Percentiles rank a stretch among this genome's conserved stretches.
These are phyloP conservation scores for Pelargonium nanum DNA, from an alignment of 345 rosid genomes.

Conservation along the genomic window DNA sequence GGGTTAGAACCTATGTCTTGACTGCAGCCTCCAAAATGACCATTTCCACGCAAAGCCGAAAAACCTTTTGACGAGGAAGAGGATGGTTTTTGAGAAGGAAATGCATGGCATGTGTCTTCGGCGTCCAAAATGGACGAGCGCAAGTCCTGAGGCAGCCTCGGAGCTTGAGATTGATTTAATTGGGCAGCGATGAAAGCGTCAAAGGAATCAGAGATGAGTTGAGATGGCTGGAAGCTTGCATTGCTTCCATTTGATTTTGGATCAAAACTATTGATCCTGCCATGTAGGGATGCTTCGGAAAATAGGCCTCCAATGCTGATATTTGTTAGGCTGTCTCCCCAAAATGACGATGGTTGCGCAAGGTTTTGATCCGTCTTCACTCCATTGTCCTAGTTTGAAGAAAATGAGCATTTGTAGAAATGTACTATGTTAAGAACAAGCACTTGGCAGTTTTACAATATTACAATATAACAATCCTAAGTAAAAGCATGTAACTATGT, in stretches of 20 bases:
- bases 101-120: conserved; percentile 87
- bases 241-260: conserved; percentile 26
- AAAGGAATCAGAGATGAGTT: conserved; percentile 54
- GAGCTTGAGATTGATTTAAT: conserved; percentile 28
- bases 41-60: conserved; percentile 19
- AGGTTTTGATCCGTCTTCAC: conserved; percentile 17
- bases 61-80: conserved; percentile 28
- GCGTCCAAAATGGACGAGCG: conserved; percentile 75
- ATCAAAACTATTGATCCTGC: conserved; percentile 14
- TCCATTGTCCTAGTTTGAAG: conserved; percentile 33
- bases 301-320: conserved; percentile 78
- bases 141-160: conserved; percentile 19
- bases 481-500: no score
- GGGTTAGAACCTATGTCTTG: conserved; percentile 21
- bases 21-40: conserved; percentile 13
- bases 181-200: conserved; percentile 54
- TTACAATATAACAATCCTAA: neutral
- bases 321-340: conserved; percentile 58
- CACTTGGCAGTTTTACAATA: no score
- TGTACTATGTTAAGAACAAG: neutral
- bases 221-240: conserved; percentile 35
- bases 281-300: conserved; percentile 75
- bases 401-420: conserved; percentile 16
- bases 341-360: conserved; percentile 32
- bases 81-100: conserved; percentile 44